phyloP scores from a whole-genome alignment of 768 basidiomycete genomes.

The Tulasnella sp. region DNA sequence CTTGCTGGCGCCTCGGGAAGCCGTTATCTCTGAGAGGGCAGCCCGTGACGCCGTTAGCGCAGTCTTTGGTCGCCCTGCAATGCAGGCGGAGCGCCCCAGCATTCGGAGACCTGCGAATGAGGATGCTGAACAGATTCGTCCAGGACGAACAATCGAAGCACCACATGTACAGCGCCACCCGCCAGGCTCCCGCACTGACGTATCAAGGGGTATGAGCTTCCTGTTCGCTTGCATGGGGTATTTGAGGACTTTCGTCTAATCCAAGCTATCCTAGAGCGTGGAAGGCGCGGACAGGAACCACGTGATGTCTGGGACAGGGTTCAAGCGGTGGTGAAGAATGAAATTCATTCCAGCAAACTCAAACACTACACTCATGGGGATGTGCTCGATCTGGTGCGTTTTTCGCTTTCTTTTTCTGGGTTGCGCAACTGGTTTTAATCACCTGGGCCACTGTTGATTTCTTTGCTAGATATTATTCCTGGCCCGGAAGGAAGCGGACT shows the following conservation, averaged over 20 bases:
- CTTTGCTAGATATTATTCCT: background rate
- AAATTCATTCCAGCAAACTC: background rate
- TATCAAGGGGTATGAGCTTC: background rate
- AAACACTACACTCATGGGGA: background rate
- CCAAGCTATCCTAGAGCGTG: background rate
- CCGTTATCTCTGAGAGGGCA: background rate
- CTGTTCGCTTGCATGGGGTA: background rate
- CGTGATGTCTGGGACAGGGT: background rate
- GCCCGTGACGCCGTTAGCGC: background rate
- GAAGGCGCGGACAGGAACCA: background rate
- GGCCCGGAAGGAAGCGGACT: background rate
- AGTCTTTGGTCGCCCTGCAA: background rate
- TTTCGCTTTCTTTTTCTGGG: background rate
- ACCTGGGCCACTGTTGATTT: background rate
- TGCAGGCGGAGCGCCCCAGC: background rate
- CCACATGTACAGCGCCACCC: background rate
- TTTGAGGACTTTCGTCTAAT: background rate
- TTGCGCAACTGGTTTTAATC: background rate
- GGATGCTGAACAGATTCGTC: background rate
- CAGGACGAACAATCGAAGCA: background rate
- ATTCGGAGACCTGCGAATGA: background rate
- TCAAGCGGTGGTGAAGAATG: background rate
- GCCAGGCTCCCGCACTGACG: background rate
- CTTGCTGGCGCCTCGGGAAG: background rate
- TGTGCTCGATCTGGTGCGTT: background rate